phyloP scores from a whole-genome alignment of 2,329 filamentous ascomycete species.

The Malbranchea zuffiana region DNA sequence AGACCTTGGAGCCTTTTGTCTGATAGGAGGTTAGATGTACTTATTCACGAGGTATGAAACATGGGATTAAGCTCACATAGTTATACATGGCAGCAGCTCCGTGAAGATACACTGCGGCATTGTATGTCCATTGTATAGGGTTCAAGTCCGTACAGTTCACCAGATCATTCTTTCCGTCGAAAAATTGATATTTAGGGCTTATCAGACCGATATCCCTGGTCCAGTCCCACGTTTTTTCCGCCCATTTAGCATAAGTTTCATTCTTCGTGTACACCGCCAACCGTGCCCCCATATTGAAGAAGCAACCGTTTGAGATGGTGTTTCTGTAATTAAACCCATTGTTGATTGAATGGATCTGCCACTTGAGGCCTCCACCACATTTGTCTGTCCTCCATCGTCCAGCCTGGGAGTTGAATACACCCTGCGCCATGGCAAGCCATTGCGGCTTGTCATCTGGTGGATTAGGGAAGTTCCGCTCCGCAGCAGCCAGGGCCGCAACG shows the following conservation, averaged over 20 bases:
- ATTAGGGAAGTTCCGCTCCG: constrained; percentile 28
- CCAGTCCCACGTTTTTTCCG: constrained; percentile 27
- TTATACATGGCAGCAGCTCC: constrained; percentile 62
- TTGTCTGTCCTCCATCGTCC: constrained; percentile 53
- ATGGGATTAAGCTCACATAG: constrained; percentile 31
- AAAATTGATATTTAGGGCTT: constrained; percentile 36
- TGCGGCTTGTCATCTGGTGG: constrained; percentile 41
- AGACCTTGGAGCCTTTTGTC: constrained; percentile 37
- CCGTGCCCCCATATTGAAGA: constrained; percentile 40
- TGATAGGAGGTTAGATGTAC: constrained; percentile 19
- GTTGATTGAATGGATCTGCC: constrained; percentile 60
- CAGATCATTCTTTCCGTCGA: constrained; percentile 41
- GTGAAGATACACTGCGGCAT: constrained; percentile 47
- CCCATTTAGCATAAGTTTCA: constrained; percentile 30
- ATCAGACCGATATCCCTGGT: constrained; percentile 36
- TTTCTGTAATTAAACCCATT: constrained; percentile 43
- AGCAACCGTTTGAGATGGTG: constrained; percentile 42
- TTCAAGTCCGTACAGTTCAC: constrained; percentile 52
- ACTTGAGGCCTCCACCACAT: constrained; percentile 64
- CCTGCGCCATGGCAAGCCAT: constrained; percentile 63
- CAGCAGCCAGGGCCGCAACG: constrained; percentile 29
- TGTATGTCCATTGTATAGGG: constrained; percentile 55
- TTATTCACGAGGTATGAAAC: not conserved
- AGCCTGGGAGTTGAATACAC: constrained; percentile 66
- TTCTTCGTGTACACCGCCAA: constrained; percentile 32